These are phyloP conservation scores for Metarhizium album DNA, from an alignment of 2,329 filamentous ascomycete species.

Conservation along the genomic window DNA sequence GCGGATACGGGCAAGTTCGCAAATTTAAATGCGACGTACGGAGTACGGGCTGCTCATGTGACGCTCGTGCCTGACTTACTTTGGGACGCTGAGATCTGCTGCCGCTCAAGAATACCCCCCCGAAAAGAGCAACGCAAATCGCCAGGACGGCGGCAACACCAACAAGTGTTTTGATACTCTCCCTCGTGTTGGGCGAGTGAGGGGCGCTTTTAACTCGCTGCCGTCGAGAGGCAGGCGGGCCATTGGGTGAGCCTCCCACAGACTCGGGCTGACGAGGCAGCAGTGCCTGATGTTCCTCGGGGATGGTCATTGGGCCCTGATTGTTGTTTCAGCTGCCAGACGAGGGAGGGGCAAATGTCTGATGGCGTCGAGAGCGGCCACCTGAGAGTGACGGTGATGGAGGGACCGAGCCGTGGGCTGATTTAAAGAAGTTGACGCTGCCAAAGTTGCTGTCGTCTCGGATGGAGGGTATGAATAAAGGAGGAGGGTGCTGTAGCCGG, in stretches of 20 bases:
- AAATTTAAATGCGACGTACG: neutral
- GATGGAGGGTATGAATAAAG: neutral
- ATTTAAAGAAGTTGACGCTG: neutral
- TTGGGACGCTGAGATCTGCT: constrained; percentile 13
- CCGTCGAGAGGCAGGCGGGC: constrained; percentile 16
- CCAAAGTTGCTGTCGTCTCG: neutral
- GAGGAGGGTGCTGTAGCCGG: constrained; percentile 4
- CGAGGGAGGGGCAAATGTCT: constrained; percentile 26
- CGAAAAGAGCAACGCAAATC: constrained; percentile 16
- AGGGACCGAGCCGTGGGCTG: constrained; percentile 14
- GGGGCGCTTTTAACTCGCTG: constrained; percentile 16
- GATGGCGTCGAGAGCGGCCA: constrained; percentile 23
- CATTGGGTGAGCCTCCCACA: constrained; percentile 26
- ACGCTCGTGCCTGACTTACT: constrained; percentile 16
- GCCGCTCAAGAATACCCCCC: constrained; percentile 11
- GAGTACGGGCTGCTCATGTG: neutral
- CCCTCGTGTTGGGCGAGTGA: constrained; percentile 12
- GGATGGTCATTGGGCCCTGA: constrained; percentile 27
- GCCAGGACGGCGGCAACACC: constrained; percentile 23
- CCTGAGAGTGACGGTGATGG: constrained; percentile 24
- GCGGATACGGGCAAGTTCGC: too few species aligned
- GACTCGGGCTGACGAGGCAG: constrained; percentile 34
- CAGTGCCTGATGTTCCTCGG: constrained; percentile 32
- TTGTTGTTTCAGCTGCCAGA: neutral
- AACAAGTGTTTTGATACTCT: constrained; percentile 19